Evolutionary conservation across 2,329 filamentous ascomycete species (phyloP).

Genomic region (Exophiala calicioides): DNA sequence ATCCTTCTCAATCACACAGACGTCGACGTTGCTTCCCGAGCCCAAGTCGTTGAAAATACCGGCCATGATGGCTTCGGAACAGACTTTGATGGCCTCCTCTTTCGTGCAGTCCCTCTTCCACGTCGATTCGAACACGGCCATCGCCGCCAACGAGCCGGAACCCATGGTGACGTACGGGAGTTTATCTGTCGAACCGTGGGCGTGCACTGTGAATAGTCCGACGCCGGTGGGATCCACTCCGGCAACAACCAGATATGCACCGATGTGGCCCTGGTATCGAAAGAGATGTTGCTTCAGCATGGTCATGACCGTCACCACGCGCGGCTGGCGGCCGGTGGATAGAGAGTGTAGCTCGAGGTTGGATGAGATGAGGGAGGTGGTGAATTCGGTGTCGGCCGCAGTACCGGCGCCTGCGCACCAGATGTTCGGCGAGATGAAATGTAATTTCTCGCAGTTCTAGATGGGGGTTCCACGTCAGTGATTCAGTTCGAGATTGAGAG

Average conservation of each 20-base stretch:
- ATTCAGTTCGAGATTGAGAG: too few relatives aligned
- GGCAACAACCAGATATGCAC: constrained; percentile 95
- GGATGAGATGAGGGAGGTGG: constrained; percentile 95
- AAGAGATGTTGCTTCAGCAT: constrained; percentile 99
- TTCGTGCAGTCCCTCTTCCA: constrained; percentile 79
- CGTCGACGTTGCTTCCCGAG: constrained; percentile 95
- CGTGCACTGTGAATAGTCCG: constrained; percentile 96
- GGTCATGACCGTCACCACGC: constrained; percentile 99
- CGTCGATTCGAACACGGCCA: constrained; percentile 96
- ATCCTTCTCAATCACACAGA: constrained; percentile 90
- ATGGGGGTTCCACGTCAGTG: too few relatives aligned
- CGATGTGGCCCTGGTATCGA: constrained; percentile 96
- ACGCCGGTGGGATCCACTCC: constrained; percentile 94
- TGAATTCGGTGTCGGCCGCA: constrained; percentile 98
- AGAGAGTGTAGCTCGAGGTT: constrained; percentile 97
- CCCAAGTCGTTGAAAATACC: constrained; percentile 99
- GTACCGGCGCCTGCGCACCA: constrained; percentile 99
- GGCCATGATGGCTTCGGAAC: constrained; percentile 83
- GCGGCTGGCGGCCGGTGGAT: constrained; percentile 92
- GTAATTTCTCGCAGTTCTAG: constrained; percentile 98
- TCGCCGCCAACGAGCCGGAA: constrained; percentile 90
- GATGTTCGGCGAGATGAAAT: constrained; percentile 98
- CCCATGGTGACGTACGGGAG: constrained; percentile 99
- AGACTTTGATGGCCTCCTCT: constrained; percentile 80
- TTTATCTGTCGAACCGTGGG: constrained; percentile 97